A percentile compares a stretch with the other conserved stretches of the same genome.
Evolutionary conservation across 2,329 filamentous ascomycete species (phyloP).

Genomic region (Xylaria sp.): DNA sequence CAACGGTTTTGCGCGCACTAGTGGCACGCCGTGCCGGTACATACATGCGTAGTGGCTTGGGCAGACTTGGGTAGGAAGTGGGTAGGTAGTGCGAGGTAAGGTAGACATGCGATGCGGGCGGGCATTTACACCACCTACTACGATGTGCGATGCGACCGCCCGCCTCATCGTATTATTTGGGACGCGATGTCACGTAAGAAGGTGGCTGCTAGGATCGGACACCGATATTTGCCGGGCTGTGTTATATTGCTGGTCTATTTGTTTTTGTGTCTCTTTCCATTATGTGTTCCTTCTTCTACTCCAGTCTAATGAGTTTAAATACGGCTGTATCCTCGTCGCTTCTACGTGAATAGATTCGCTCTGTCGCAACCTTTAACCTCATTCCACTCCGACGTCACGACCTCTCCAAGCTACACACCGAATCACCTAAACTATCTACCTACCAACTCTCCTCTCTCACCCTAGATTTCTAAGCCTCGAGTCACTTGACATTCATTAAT

Average conservation of each 20-base stretch:
- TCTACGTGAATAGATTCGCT: neutral
- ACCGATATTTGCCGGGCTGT: constrained; percentile 2
- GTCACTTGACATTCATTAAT: neutral
- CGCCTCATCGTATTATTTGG: constrained; percentile 13
- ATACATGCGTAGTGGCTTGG: too few relatives aligned
- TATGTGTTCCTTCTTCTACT: too few relatives aligned
- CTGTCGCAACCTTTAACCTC: neutral
- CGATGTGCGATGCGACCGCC: constrained; percentile 23
- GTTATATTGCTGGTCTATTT: neutral
- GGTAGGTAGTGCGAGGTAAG: too few relatives aligned
- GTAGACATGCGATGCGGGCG: too few relatives aligned
- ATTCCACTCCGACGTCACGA: neutral
- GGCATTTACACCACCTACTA: too few relatives aligned
- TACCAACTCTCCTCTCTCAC: neutral
- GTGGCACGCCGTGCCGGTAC: neutral
- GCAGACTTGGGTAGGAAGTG: too few relatives aligned
- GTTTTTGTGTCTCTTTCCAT: neutral
- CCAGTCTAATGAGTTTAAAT: constrained; percentile 1
- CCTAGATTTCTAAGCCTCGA: neutral
- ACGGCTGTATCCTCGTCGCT: neutral
- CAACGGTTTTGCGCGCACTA: neutral
- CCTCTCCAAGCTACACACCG: neutral
- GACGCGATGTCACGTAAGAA: constrained; percentile 17
- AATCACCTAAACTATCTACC: neutral
- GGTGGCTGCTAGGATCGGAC: constrained; percentile 12